Evolutionary conservation across 768 basidiomycete species (phyloP).

Genomic region (Hirschioporus abietinus): DNA sequence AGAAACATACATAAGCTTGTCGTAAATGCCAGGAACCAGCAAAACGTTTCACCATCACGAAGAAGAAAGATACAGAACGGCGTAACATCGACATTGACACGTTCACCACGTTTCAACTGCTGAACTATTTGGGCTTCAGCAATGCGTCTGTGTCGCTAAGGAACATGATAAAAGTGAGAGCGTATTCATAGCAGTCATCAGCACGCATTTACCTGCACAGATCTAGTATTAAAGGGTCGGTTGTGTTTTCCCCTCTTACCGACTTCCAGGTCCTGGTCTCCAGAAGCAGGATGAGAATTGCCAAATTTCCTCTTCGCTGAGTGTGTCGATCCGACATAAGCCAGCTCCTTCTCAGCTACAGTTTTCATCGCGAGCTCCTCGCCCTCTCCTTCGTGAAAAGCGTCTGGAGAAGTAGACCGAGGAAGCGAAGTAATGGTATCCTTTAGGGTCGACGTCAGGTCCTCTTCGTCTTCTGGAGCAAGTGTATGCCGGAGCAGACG

Average conservation of each 20-base stretch:
- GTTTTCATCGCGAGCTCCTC: not conserved
- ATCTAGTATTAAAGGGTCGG: not conserved
- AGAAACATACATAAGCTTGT: not conserved
- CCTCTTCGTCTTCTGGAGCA: not conserved
- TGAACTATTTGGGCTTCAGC: conserved; percentile 8
- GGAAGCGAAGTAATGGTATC: conserved; percentile 8
- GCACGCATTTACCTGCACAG: not conserved
- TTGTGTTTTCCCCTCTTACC: not conserved
- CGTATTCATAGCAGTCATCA: not conserved
- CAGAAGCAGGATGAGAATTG: not conserved
- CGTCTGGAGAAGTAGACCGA: conserved; percentile 8
- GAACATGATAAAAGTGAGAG: not conserved
- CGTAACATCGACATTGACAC: conserved; percentile 21
- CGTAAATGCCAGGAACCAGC: not conserved
- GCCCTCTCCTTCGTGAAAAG: not conserved
- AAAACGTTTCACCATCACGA: conserved; percentile 13
- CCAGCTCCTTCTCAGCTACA: not conserved
- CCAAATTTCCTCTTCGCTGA: not conserved
- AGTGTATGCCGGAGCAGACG: conserved; percentile 19
- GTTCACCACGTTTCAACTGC: conserved; percentile 18
- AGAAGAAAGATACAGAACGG: conserved; percentile 22
- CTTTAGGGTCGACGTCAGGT: not conserved
- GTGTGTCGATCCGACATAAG: not conserved
- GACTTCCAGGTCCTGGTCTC: not conserved
- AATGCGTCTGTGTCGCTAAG: not conserved